phyloP scores from a whole-genome alignment of 306 rosid genomes.

The Cucurbita argyrosperma region DNA sequence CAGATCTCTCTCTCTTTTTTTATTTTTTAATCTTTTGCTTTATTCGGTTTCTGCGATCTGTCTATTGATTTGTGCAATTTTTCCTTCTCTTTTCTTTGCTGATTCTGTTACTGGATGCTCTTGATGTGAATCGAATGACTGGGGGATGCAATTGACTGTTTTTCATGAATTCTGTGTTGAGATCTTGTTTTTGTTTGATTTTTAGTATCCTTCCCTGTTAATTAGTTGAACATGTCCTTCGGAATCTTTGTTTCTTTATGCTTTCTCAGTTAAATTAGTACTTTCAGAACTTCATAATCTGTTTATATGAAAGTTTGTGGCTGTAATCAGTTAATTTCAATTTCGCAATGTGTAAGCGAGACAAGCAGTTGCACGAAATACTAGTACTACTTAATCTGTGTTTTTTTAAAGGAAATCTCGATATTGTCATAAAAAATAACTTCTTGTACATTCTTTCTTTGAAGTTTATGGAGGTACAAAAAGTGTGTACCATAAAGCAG shows the following conservation, averaged over 20 bases:
- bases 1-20: constrained; percentile 16
- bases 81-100: background rate
- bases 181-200: background rate
- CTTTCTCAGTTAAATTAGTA: background rate
- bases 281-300: background rate
- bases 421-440: background rate
- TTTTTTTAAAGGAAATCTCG: background rate
- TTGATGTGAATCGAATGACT: background rate
- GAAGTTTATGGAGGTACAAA: background rate
- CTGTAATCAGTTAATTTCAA: background rate
- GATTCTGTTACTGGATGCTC: background rate
- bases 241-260: background rate
- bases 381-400: background rate
- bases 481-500: background rate
- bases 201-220: background rate
- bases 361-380: background rate
- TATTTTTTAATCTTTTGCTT: background rate
- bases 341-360: background rate
- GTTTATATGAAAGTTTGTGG: background rate
- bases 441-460: background rate
- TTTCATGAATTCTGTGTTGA: background rate
- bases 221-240: background rate
- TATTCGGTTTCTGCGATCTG: background rate
- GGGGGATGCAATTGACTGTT: background rate
- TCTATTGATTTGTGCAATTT: background rate